These are phyloP conservation scores for Backusella morwellensis DNA, from an alignment of 192 early-diverging fungal genomes.

Conservation along the genomic window DNA sequence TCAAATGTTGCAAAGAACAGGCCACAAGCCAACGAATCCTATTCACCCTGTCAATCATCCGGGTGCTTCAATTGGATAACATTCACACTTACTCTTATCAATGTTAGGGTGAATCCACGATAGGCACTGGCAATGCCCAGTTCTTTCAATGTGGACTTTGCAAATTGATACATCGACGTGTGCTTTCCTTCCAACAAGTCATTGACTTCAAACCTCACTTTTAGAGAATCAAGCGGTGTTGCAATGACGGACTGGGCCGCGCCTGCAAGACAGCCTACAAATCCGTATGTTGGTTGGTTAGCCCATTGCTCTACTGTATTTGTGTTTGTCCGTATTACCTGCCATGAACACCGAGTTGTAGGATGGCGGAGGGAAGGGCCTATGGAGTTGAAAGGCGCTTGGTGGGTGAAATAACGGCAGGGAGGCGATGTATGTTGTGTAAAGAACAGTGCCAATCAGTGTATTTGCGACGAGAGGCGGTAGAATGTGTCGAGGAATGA, in stretches of 20 bases:
- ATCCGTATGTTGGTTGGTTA: background rate
- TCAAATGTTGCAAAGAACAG: slow-evolving; percentile 80
- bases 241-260: slow-evolving; percentile 73
- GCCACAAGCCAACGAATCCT: slow-evolving; percentile 72
- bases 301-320: background rate
- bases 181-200: slow-evolving; percentile 71
- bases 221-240: slow-evolving; percentile 70
- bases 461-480: slow-evolving; percentile 77
- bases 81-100: slow-evolving; percentile 40
- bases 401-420: slow-evolving; percentile 52
- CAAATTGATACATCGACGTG: slow-evolving; percentile 66
- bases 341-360: slow-evolving; percentile 52
- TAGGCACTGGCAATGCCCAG: slow-evolving; percentile 53
- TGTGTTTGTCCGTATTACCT: slow-evolving; percentile 12
- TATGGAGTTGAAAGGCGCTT: slow-evolving; percentile 42
- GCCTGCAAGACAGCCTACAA: slow-evolving; percentile 61
- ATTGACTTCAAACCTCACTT: slow-evolving; percentile 71
- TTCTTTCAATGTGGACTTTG: slow-evolving; percentile 54
- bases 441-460: slow-evolving; percentile 69
- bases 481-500: slow-evolving; percentile 67
- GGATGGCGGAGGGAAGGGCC: slow-evolving; percentile 49
- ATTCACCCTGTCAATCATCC: background rate
- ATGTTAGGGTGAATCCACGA: slow-evolving; percentile 50
- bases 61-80: no score
- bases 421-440: slow-evolving; percentile 69